These are phyloP conservation scores for Tylopilus sp. DNA, from an alignment of 1,284 basidiomycete species.

Conservation along the genomic window DNA sequence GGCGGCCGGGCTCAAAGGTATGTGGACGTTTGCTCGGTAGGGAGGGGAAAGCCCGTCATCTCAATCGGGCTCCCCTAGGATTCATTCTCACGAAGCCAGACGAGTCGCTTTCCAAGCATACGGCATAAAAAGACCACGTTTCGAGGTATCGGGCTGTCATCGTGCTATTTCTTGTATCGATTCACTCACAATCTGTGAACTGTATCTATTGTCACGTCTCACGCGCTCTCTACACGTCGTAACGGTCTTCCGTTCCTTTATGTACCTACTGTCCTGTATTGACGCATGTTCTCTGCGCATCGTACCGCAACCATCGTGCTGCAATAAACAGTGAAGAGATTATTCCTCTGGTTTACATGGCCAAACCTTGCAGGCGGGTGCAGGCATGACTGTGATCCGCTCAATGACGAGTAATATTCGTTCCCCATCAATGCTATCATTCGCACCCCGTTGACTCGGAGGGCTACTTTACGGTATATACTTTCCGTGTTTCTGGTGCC, in stretches of 20 bases:
- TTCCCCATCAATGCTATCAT: no score
- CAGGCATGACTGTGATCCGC: no score
- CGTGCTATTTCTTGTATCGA: conserved; percentile 8
- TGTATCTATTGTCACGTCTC: conserved; percentile 3
- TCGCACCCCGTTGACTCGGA: no score
- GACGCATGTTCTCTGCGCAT: neutral
- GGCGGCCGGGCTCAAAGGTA: conserved; percentile 57
- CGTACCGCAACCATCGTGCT: neutral
- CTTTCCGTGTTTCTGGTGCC: conserved; percentile 51
- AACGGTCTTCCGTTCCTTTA: conserved; percentile 11
- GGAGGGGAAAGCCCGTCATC: neutral
- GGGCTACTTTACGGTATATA: conserved; percentile 29
- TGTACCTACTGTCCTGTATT: conserved; percentile 5
- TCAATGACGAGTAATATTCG: no score
- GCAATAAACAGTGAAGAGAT: no score
- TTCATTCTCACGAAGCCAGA: conserved; percentile 51
- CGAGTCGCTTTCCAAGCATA: conserved; percentile 48
- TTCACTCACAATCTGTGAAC: neutral
- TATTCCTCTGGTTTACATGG: no score
- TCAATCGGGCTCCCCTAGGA: conserved; percentile 23
- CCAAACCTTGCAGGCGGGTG: no score
- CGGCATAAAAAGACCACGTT: conserved; percentile 6
- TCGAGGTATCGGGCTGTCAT: neutral
- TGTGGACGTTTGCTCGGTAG: no score
- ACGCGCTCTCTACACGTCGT: conserved; percentile 5